Base-by-base conservation (phyloP, 768 basidiomycete species). In the Cyclocybe aegerita region DNA sequence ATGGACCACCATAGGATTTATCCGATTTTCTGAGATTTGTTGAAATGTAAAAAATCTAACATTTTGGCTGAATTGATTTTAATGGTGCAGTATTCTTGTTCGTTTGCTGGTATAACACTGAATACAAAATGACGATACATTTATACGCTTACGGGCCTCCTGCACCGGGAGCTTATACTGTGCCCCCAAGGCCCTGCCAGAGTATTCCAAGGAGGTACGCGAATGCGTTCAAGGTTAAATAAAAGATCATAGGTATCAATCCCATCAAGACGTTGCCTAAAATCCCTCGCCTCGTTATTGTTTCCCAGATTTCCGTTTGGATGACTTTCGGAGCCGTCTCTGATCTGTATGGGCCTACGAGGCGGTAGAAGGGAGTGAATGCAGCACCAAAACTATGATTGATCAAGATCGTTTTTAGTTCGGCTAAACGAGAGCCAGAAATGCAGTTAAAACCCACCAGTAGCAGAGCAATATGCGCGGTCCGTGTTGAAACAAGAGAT, bases 261-360 rank as follows among this genome's bases (percentile, higher is more conserved):
- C 82, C 83, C 82, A 84, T 83, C 33, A 77, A 54, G 3, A 82
- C 40, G 55, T 85, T 85, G 2, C 82, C 81, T 4, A 79, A 48
- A 9, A 81, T 15, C 1, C 82, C 82, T 44, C 83, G 64, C 0
- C 83, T 72, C 3, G 68, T 71, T 45, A 85, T 77, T 1, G 81
- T 82, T 17, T 84, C 82, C 79, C 79, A 83, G 6, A 85, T 63
- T 61, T 85, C 83, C 2, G 75, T 78, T 59, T 73, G 74, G 50
- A 80, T 72, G 17, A 80, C 70, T 7, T 64, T 49, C 1, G 75
- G 69, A 8, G 79, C 80, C 10, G 39, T 48, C 1, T 60, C 32
- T 7, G 75, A 75, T 32, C 61, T 65, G 65, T 70, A 83, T 0
- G 82, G 83, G 0, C 81, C 81, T 35, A 75, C 58, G 7, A 85